Evolutionary conservation across 1,284 basidiomycete genomes (phyloP), one percentile per base, ranked within the genome.

Genomic region (Heliocybe sulcata): DNA sequence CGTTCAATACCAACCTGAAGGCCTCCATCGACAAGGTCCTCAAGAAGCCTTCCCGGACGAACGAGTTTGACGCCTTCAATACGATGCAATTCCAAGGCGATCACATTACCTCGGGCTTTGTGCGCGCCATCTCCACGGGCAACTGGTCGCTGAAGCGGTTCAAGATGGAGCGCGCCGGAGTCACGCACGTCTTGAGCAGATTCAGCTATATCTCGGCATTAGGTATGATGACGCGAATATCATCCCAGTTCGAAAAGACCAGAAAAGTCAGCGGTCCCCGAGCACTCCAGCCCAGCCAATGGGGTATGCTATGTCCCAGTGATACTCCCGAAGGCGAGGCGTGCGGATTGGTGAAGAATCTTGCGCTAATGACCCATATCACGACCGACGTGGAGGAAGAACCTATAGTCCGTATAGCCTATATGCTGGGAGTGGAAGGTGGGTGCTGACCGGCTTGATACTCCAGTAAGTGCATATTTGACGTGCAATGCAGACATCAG

Each of bases 311-410:
- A 22, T 99, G 97, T 72, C 92, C 97, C 0, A 95, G 92, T 66
- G 97, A 99, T 72, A 99, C 98, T 2, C 97, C 97, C 0, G 97
- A 99, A 85, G 98, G 97, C 67, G 97, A 99, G 72, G 97, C 97
- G 4, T 99, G 97, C 68, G 97, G 97, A 53, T 75, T 99, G 57
- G 98, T 99, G 51, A 99, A 99, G 77, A 99, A 99, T 71, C 74
- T 99, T 56, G 98, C 97, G 1, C 79, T 99, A 45, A 99, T 99
- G 95, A 99, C 98, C 2, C 98, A 99, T 71, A 99, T 99, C 70
- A 99, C 97, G 12, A 99, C 98, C 23, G 97, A 99, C 69, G 94
- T 96, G 19, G 94, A 97, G 59, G 97, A 99, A 70, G 92, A 88
- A 59, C 95, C 97, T 2, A 92, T 99, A 58, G 85, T 93, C 63